Evolutionary conservation across 2,329 filamentous ascomycete genomes (phyloP), one percentile per base, ranked within the genome.

Genomic region (Sporothrix sp.): DNA sequence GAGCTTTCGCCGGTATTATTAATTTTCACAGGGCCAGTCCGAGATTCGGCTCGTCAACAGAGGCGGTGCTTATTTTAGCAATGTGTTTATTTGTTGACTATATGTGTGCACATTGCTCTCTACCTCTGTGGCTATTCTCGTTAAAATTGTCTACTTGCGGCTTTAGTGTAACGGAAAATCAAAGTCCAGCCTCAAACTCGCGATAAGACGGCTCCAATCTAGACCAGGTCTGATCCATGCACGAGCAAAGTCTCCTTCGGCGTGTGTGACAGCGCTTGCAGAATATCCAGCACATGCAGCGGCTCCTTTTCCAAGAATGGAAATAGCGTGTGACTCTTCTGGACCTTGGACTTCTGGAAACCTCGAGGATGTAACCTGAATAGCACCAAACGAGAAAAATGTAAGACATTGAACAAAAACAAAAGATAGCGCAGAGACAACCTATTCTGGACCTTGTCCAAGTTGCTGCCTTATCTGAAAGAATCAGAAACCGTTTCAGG

Each of bases 341-440:
- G 16, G n/a, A 14, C 44, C 33, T 20, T 47, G 33, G 16, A 10
- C 35, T 21, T 38, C 45, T 48, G 21, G 45, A 48, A 48, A 48
- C 45, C 35, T 48, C 45, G 45, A 25, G 16, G 25, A 38, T 30
- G 45, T 32, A 38, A 37, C 5, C 45, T 3, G 21, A 11, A 25
- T 30, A 39, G 45, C 45, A 18, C 13, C 45, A 39, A 39, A 48
- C 16, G 45, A 48, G 44, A 9, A 7, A 46, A n/a, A n/a, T n/a
- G 25, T 28, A 28, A 28, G 25, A 28, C 10, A 5, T 6, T 5
- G 25, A 28, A 13, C 33, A 30, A 20, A 13, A 4, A 11, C 25
- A 16, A 36, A 37, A 6, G 10, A 13, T 4, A 23, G 20, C 30
- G 23, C 25, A 20, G 43, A 9, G 18, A 11, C 20, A n/a, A n/a